These are phyloP conservation scores for Chloropicon primus DNA, from an alignment of 139 green algal species.

Conservation along the genomic window DNA sequence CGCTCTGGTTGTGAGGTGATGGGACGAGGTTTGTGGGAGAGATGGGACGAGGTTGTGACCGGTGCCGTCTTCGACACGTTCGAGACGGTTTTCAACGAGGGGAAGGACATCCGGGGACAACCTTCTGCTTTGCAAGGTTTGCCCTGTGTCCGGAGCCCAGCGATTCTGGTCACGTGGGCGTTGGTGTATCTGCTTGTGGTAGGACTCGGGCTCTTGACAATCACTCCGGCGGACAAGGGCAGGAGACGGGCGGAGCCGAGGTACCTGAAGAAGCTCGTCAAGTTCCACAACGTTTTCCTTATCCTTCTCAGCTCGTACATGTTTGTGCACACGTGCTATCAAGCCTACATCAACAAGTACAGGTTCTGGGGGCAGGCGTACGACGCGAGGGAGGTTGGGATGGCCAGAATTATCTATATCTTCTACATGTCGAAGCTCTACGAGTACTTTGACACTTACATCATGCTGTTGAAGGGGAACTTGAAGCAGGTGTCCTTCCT, in stretches of 20 bases:
- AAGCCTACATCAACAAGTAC: conserved; percentile 25
- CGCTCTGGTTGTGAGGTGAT: neutral
- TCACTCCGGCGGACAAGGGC: neutral
- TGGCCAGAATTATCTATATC: conserved; percentile 34
- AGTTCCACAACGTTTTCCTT: conserved; percentile 40
- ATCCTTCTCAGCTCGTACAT: conserved; percentile 35
- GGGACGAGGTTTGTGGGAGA: neutral
- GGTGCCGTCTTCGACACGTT: neutral
- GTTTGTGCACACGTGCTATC: conserved; percentile 18
- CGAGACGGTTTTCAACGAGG: neutral
- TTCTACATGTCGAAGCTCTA: conserved; percentile 60
- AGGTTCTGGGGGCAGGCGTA: conserved; percentile 39
- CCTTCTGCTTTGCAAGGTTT: neutral
- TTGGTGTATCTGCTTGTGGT: neutral
- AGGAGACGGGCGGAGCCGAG: conserved; percentile 17
- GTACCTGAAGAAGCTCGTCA: conserved; percentile 21
- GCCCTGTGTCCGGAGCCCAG: neutral
- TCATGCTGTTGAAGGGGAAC: conserved; percentile 60
- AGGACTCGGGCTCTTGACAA: neutral
- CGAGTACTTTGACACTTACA: conserved; percentile 54
- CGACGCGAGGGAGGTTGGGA: conserved; percentile 14
- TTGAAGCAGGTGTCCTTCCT: conserved; percentile 45
- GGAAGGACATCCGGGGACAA: neutral
- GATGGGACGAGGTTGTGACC: neutral
- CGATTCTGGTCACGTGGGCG: neutral